Base-by-base conservation (phyloP, 441 rosid genomes). In the Hura crepitans region DNA sequence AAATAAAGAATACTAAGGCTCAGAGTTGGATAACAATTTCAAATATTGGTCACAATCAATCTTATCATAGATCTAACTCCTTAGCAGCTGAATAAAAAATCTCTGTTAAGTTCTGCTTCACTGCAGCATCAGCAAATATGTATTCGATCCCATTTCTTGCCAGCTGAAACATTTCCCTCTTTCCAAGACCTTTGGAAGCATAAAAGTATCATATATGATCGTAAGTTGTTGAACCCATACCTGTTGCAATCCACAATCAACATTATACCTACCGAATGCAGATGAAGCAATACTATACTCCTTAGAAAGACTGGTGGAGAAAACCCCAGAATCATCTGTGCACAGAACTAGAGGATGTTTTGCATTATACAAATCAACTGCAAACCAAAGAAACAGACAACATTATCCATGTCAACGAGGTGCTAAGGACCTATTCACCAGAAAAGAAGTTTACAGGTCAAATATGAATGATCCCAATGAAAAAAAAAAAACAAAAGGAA, bases 301-400 rank as follows among this genome's bases (percentile, higher is more conserved):
- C 57, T 81, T 75, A 1, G 88, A 85, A 74, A 92, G 88, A 59
- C 81, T 87, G 35, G 99, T 95, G 28, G 97, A 87, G 72, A 95
- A 95, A 68, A 92, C 92, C 37, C 99, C 97, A 1, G 85, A 64
- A 69, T 94, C 99, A 69, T 94, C 99, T 0, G 99, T 94, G 83
- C 99, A 92, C 67, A 94, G 70, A 51, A 79, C 66, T 80, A 90
- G 28, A 37, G 97, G 99, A 80, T 95, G 99, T 18, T 85, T 85
- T 61, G 85, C 83, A 2, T 63, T 77, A 80, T 89, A 88, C 17
- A 95, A 81, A 83, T 90, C 85, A 85, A 66, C 98, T 94, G 81
- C 84, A 82, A 49, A 18, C 53, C 12, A 55, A 65, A 12, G 33
- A 35, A 59, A n/a, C 39, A 47, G n/a, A 56, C 23, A 20, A 43